Percentiles rank a stretch among this genome's conserved stretches.
Evolutionary conservation across 2,329 filamentous ascomycete species (phyloP).

Genomic region (Ambrosiella cleistominuta): DNA sequence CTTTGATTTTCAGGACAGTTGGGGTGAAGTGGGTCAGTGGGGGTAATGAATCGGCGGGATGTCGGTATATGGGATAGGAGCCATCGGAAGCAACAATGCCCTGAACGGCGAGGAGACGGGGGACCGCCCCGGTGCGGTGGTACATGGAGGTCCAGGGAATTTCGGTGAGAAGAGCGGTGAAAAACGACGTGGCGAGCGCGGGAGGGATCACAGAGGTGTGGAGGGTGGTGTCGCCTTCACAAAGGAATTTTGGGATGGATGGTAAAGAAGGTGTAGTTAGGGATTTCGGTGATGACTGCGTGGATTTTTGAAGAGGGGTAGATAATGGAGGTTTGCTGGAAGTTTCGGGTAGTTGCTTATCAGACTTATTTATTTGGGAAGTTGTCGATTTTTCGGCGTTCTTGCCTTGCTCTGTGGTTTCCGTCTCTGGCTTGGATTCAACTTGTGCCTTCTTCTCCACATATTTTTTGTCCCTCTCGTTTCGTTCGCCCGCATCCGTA

Average conservation of each 20-base stretch:
- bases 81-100: conserved; percentile 52
- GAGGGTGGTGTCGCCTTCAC: conserved; percentile 66
- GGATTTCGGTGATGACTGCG: neutral
- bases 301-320: neutral
- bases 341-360: neutral
- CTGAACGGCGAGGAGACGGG: conserved; percentile 78
- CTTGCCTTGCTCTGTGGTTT: neutral
- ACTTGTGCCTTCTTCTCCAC: neutral
- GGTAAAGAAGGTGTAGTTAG: neutral
- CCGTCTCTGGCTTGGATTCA: neutral
- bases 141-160: conserved; percentile 84
- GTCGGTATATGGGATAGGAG: conserved; percentile 77
- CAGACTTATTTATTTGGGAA: too few species aligned
- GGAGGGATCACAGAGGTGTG: conserved; percentile 50
- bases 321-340: neutral
- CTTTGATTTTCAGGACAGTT: conserved; percentile 50
- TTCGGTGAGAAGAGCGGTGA: conserved; percentile 53
- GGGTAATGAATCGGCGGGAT: conserved; percentile 77
- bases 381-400: too few species aligned
- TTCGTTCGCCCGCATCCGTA: neutral
- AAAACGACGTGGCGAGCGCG: conserved; percentile 39
- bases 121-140: conserved; percentile 80
- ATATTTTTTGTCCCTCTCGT: neutral
- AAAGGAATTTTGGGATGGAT: conserved; percentile 27
- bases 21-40: conserved; percentile 59